phyloP scores from a whole-genome alignment of 208 protist genomes.

The Leptomonas seymouri region DNA sequence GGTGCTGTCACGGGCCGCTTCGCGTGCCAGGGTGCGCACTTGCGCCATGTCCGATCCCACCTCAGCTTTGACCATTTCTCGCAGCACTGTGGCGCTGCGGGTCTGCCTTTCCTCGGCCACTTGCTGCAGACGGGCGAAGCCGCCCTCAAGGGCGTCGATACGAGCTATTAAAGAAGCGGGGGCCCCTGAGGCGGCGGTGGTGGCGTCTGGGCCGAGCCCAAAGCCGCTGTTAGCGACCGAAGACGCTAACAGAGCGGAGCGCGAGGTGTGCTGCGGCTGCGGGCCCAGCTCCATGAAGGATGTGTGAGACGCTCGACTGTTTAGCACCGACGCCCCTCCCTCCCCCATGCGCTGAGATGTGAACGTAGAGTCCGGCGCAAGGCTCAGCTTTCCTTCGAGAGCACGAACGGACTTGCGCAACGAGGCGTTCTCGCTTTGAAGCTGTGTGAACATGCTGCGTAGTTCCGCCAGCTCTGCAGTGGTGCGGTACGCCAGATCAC shows the following conservation, averaged over 20 bases:
- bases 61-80: conserved; percentile 57
- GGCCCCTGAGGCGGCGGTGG: neutral
- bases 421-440: conserved; percentile 63
- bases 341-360: neutral
- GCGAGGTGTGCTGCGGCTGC: conserved; percentile 5
- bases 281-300: neutral
- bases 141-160: conserved; percentile 59
- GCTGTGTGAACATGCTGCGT: conserved; percentile 50
- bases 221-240: conserved; percentile 23
- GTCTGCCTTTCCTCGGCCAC: conserved; percentile 51
- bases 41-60: conserved; percentile 68
- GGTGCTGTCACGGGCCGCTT: conserved; percentile 63
- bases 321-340: neutral
- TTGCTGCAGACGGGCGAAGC: conserved; percentile 49
- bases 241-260: neutral
- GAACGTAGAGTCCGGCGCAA: neutral
- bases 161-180: conserved; percentile 29
- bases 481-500: conserved; percentile 46
- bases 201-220: neutral
- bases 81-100: conserved; percentile 36
- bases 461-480: conserved; percentile 57
- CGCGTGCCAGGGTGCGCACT: conserved; percentile 71
- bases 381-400: conserved; percentile 49
- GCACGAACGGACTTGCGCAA: conserved; percentile 57
- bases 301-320: neutral